Percentiles rank a stretch among this genome's conserved stretches.
Conservation (phyloP, 106 monocot species). For the Phalaenopsis aphrodite region DNA sequence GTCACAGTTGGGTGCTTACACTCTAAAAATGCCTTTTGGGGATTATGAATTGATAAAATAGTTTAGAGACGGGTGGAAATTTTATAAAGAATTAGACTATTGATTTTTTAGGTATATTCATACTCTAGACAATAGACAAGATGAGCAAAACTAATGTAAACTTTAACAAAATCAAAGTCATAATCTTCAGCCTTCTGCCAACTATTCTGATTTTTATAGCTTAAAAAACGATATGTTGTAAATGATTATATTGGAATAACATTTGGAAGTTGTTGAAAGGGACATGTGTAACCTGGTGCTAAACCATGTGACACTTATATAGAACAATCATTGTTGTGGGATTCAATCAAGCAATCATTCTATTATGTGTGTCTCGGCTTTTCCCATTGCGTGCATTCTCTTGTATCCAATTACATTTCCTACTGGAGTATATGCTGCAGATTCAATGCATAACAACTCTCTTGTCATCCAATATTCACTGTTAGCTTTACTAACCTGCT, state of each 20-base stretch:
- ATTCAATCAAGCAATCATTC: too few species aligned
- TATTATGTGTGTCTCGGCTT: too few species aligned
- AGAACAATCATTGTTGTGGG: too few species aligned
- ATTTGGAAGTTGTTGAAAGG: background rate
- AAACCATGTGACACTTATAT: background rate
- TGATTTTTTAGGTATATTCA: background rate
- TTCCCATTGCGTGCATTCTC: too few species aligned
- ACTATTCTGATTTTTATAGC: background rate
- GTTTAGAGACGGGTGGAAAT: background rate
- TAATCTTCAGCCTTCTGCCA: background rate
- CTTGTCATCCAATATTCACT: too few species aligned
- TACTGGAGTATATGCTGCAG: too few species aligned
- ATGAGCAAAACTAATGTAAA: background rate
- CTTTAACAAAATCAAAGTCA: background rate
- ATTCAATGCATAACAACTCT: too few species aligned
- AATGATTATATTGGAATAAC: background rate
- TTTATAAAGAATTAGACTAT: background rate
- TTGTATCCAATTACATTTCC: too few species aligned
- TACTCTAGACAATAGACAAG: background rate
- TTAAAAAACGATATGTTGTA: background rate
- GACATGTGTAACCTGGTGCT: background rate
- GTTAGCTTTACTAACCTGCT: too few species aligned
- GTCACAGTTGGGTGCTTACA: background rate
- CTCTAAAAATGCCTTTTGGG: background rate
- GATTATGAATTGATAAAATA: background rate